Base-by-base conservation (phyloP, 345 rosid species). In the Syzygium jambos region DNA sequence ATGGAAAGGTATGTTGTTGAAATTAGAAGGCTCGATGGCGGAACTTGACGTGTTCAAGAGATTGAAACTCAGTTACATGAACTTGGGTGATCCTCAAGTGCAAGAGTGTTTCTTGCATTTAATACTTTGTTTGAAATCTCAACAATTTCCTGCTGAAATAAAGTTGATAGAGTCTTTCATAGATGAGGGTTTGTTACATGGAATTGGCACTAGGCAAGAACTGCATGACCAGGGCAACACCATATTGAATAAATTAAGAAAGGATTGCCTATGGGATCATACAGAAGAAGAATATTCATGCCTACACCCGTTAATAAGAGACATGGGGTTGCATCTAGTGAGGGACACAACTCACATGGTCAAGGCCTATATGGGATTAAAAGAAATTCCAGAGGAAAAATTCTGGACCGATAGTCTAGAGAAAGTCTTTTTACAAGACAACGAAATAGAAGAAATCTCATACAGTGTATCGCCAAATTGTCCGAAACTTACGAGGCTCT, bases 31-130 rank as follows among this genome's bases (percentile, higher is more conserved):
- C 0, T 54, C 9, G 4, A 54, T 2, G 9, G 1, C 19, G 25
- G 10, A 7, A 54, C 25, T 54, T 54, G 0, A 1, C 3, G 57
- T 54, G 57, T 3, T 2, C 25, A 19, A 54, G 25, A 7, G 1
- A 54, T 2, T 54, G 0, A 54, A 54, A 54, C 57, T 54, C 2
- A 92, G 92, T 63, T 92, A 86, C 61, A 16, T 29, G 17, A 68
- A 52, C 12, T 87, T 90, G 56, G 78, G 22, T 15, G 1, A 13
- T 61, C 43, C 52, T 53, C 52, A 84, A 7, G 10, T 90, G 22
- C 88, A 89, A 27, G 87, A 86, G 2, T 90, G 93, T 56, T 86
- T 92, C 86, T 52, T 90, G 22, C 85, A 82, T 73, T 90, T 89
- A 46, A n/a, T n/a, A n/a, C n/a, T n/a, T n/a, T n/a, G n/a, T n/a